Conservation (phyloP, 2,329 filamentous ascomycete genomes). For the Clonostachys byssicola region DNA sequence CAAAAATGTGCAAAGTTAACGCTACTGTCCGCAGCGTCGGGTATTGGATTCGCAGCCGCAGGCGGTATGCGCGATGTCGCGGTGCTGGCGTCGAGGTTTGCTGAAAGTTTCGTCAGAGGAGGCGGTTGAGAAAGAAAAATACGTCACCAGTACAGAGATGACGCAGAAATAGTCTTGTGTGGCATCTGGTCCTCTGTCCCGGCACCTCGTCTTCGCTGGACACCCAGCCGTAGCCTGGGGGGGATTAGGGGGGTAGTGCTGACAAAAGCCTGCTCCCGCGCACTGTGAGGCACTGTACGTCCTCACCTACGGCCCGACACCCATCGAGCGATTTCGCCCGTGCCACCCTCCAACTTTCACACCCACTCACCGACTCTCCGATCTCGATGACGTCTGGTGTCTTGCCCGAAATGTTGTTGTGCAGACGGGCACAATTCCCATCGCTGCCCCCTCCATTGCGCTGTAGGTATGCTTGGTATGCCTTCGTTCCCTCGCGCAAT, state of each 20-base stretch:
- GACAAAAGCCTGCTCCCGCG: neutral
- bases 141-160: constrained; percentile 47
- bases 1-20: neutral
- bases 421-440: too few species aligned
- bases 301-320: neutral
- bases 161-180: constrained; percentile 16
- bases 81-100: neutral
- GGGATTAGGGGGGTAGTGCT: neutral
- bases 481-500: too few species aligned
- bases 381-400: too few species aligned
- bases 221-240: neutral
- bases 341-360: too few species aligned
- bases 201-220: neutral
- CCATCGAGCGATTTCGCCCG: neutral
- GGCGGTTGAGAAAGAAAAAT: constrained; percentile 27
- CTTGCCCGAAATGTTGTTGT: too few species aligned
- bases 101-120: neutral
- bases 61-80: neutral
- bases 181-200: neutral
- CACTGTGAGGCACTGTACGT: neutral
- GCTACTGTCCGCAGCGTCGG: neutral
- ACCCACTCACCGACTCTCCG: too few species aligned
- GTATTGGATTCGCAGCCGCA: neutral
- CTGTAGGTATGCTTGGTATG: too few species aligned
- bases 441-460: too few species aligned